These are phyloP conservation scores for Mycena amicta DNA, from an alignment of 768 basidiomycete species.

Conservation along the genomic window DNA sequence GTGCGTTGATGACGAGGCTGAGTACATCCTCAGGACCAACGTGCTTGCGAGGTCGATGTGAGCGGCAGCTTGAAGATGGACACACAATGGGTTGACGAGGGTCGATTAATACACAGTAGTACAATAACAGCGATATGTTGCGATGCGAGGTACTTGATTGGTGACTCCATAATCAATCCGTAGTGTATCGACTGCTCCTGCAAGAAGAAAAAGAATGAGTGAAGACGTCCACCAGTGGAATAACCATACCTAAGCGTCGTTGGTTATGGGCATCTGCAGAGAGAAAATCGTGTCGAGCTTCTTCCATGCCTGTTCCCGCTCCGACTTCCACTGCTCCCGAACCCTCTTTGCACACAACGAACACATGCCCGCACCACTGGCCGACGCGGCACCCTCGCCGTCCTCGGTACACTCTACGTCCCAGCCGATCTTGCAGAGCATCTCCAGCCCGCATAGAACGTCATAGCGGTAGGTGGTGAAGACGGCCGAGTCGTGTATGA, in stretches of 20 bases:
- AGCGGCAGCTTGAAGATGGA: no score
- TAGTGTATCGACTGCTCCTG: neutral
- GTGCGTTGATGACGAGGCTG: no score
- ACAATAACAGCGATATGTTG: no score
- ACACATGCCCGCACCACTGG: slow-evolving; percentile 11
- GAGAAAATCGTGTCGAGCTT: slow-evolving; percentile 3
- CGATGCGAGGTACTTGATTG: no score
- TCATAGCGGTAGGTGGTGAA: slow-evolving; percentile 32
- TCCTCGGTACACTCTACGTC: slow-evolving; percentile 23
- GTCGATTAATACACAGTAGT: no score
- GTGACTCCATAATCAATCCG: no score
- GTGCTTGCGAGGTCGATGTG: no score
- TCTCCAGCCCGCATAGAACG: slow-evolving; percentile 33
- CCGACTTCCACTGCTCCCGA: slow-evolving; percentile 1
- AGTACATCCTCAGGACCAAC: no score
- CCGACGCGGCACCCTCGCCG: slow-evolving; percentile 31
- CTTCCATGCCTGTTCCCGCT: slow-evolving; percentile 9
- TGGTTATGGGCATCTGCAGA: neutral
- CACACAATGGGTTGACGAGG: no score
- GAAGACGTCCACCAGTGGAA: neutral
- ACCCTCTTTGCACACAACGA: slow-evolving; percentile 3
- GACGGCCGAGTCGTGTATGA: slow-evolving; percentile 22
- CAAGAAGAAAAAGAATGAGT: neutral
- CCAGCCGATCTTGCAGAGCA: slow-evolving; percentile 25
- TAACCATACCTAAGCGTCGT: no score